These are phyloP conservation scores for Westerdykella aurantiaca DNA, from an alignment of 2,329 filamentous ascomycete species.

Conservation along the genomic window DNA sequence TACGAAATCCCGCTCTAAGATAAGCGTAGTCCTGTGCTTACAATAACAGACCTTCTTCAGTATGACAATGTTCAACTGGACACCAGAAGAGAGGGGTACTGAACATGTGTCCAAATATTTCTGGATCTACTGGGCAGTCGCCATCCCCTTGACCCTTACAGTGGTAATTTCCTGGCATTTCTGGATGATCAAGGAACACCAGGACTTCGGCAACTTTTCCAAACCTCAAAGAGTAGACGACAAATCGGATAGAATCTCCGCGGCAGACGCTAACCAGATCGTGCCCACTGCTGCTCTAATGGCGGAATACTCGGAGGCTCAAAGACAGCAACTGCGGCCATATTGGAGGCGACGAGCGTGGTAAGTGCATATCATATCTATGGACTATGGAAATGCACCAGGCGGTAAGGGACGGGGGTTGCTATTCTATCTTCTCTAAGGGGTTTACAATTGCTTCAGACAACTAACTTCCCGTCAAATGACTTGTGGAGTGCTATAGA, in stretches of 20 bases:
- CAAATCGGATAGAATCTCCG: too few species aligned
- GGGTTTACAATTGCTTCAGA: too few species aligned
- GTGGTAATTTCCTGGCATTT: constrained; percentile 5
- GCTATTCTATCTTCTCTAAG: too few species aligned
- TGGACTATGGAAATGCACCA: too few species aligned
- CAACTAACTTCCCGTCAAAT: too few species aligned
- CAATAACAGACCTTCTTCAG: constrained; percentile 5
- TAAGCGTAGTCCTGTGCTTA: neutral
- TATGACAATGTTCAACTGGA: constrained; percentile 10
- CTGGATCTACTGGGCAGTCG: constrained; percentile 11
- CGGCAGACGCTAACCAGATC: neutral
- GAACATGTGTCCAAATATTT: constrained; percentile 3
- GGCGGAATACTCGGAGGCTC: too few species aligned
- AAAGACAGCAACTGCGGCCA: too few species aligned
- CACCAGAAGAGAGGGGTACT: neutral
- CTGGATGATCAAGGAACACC: constrained; percentile 4
- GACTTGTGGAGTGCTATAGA: too few species aligned
- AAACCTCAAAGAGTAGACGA: too few species aligned
- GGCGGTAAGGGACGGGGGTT: too few species aligned
- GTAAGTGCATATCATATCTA: too few species aligned
- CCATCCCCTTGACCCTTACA: constrained; percentile 5
- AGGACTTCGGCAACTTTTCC: neutral
- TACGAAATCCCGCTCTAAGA: constrained; percentile 1
- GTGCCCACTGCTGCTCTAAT: neutral
- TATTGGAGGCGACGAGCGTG: too few species aligned